phyloP scores from a whole-genome alignment of 1,284 basidiomycete species.

The Puccinia coronata region DNA sequence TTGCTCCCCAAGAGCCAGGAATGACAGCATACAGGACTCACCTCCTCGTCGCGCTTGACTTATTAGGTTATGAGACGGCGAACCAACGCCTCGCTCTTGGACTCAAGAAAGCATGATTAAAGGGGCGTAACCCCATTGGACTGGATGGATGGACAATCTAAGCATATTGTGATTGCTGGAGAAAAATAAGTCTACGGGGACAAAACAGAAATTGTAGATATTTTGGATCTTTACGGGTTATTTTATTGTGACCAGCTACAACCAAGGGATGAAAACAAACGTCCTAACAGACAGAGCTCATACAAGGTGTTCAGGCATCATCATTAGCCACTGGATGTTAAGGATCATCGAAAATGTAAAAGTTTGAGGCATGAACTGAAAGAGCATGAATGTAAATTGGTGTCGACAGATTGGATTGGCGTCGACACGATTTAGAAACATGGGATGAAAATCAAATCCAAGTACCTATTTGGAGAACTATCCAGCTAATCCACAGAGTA shows the following conservation, averaged over 20 bases:
- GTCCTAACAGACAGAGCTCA: neutral
- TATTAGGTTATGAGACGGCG: no score
- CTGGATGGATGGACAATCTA: no score
- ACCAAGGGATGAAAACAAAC: neutral
- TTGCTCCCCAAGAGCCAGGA: no score
- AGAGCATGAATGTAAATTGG: neutral
- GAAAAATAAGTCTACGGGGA: no score
- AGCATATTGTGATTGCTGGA: no score
- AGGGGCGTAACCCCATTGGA: no score
- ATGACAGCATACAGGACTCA: no score
- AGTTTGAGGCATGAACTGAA: neutral
- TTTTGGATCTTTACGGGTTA: neutral
- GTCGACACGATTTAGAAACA: neutral
- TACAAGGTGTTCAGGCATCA: neutral
- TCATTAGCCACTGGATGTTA: neutral
- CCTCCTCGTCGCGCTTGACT: no score
- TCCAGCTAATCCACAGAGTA: conserved; percentile 20
- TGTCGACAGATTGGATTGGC: neutral
- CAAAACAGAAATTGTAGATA: neutral
- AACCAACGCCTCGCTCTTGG: no score
- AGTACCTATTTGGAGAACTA: conserved; percentile 11
- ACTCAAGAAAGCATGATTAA: no score
- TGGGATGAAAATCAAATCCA: neutral
- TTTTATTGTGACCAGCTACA: neutral
- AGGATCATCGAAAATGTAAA: neutral